Evolutionary conservation across 129 eudicot genomes (phyloP), one percentile per base, ranked within the genome.

Genomic region (Helianthus tuberosus): DNA sequence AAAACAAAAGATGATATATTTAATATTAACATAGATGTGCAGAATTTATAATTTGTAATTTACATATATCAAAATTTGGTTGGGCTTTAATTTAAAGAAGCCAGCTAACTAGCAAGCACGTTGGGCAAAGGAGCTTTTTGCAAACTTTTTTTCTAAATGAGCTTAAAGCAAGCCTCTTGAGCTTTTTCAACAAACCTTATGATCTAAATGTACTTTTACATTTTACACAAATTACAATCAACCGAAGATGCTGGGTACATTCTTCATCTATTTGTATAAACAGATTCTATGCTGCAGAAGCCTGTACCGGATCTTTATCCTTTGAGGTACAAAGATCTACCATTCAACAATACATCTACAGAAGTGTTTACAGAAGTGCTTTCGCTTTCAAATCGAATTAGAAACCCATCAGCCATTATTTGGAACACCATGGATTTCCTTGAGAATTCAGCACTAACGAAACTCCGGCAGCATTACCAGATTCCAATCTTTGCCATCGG

Each of bases 361-460:
- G 74, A 76, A 25, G 75, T 76, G 16, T 15, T 38, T 4, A 48
- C 54, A 11, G 73, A 66, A 36, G 36, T 71, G 58, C 20, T 53
- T 20, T 47, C 64, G 13, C 78, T 74, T 61, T 15, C 78, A 1
- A 62, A 62, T 0, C 70, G 75, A 12, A 73, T 54, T 25, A 73
- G 68, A 76, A 69, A 69, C 12, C 77, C 84, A 6, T 82, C 87
- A 0, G 87, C 89, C 8, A 69, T 82, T 41, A 84, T 89, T 11
- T 90, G 86, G 86, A 90, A 90, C 85, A 73, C 89, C 4, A 71
- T 64, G 15, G 91, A 81, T 12, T 65, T 39, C 11, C 87, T 88
- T 5, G 91, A 88, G 61, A 39, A 62, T 32, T 41, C 73, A 36
- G 15, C 86, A 11, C 25, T 90, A 11, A 62, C 70, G n/a, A 59